Percentiles rank a stretch among this genome's conserved stretches.
Evolutionary conservation across 495 filamentous ascomycete genomes (phyloP).

Genomic region (Diplogelasinospora grovesii): DNA sequence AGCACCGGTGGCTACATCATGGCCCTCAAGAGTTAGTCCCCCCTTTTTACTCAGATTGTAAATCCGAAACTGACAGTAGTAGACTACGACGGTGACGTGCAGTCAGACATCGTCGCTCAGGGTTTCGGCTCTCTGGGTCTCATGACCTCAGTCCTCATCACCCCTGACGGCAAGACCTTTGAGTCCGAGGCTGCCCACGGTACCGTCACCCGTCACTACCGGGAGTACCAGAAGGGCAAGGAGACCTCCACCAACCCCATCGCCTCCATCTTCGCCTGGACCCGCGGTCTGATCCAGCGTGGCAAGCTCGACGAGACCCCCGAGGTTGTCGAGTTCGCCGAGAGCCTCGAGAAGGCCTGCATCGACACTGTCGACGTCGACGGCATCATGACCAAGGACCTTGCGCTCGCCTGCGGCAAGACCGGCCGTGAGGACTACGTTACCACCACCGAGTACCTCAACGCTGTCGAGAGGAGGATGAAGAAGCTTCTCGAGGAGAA

Average conservation of each 20-base stretch:
- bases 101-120: conserved; percentile 96
- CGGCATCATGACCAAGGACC: conserved; percentile 97
- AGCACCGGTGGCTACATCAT: conserved; percentile 90
- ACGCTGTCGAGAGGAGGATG: conserved; percentile 80
- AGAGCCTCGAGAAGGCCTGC: conserved; percentile 89
- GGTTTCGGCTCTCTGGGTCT: conserved; percentile 96
- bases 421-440: conserved; percentile 76
- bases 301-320: conserved; percentile 85
- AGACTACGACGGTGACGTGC: conserved; percentile 99
- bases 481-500: conserved; percentile 54
- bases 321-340: conserved; percentile 81
- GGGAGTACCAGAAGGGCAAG: conserved; percentile 93
- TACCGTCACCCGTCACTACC: conserved; percentile 96
- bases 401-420: conserved; percentile 86
- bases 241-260: conserved; percentile 99
- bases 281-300: conserved; percentile 85
- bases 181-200: conserved; percentile 98
- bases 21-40: conserved; percentile 82
- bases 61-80: no score
- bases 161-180: conserved; percentile 89
- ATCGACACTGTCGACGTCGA: conserved; percentile 88
- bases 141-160: conserved; percentile 96
- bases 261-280: conserved; percentile 98
- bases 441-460: conserved; percentile 80
- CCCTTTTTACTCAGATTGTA: no score